Conservation (phyloP, 2,329 filamentous ascomycete species). For the Paraconiothyrium brasiliense region DNA sequence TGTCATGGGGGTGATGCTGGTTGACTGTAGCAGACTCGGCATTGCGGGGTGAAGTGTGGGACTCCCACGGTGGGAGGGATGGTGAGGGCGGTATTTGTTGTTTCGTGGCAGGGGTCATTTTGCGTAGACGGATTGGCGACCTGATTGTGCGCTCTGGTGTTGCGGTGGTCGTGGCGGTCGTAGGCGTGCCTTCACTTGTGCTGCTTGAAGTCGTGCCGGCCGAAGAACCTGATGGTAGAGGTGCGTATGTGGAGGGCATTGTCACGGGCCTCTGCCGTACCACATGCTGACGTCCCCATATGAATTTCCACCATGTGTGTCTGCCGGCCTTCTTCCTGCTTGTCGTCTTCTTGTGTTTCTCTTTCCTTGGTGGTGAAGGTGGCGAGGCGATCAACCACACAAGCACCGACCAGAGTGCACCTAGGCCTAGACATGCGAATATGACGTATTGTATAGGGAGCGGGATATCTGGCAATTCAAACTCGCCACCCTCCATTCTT, state of each 20-base stretch:
- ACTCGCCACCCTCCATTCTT: background rate
- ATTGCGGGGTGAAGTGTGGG: background rate
- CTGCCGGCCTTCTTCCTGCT: background rate
- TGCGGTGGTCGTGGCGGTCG: background rate
- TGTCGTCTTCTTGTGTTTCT: background rate
- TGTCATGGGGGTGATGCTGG: background rate
- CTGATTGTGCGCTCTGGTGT: background rate
- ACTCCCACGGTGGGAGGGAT: background rate
- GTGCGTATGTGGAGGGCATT: background rate
- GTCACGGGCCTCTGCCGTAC: background rate
- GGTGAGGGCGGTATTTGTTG: background rate
- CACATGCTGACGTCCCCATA: background rate
- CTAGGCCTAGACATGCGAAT: background rate
- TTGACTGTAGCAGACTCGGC: background rate
- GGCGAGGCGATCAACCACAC: slow-evolving; percentile 3
- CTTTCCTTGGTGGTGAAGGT: background rate
- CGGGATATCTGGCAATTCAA: background rate
- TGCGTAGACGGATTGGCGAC: slow-evolving; percentile 1
- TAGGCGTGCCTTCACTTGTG: background rate
- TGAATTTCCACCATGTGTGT: background rate
- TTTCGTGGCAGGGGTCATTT: background rate
- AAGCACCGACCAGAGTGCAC: background rate
- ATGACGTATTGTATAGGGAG: background rate
- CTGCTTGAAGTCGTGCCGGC: background rate
- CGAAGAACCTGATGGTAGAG: background rate